phyloP scores from a whole-genome alignment of 257 asterid species.

The Gentiana macrophylla region DNA sequence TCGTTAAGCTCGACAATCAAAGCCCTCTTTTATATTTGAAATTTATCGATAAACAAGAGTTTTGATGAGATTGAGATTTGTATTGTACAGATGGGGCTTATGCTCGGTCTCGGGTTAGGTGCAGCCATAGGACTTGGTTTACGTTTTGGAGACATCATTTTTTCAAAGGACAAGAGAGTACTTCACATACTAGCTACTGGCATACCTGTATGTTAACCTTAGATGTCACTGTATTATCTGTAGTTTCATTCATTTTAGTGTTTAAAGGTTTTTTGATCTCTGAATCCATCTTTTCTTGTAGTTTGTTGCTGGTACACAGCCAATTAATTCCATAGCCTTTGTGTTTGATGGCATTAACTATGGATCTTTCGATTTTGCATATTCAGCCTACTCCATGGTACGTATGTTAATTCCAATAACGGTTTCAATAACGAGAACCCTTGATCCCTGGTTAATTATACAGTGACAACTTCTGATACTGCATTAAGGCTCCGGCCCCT shows the following conservation, averaged over 20 bases:
- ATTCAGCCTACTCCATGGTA: slow-evolving; percentile 93
- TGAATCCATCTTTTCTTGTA: slow-evolving; percentile 10
- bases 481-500: too few species aligned
- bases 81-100: slow-evolving; percentile 67
- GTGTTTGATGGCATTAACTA: slow-evolving; percentile 87
- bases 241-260: not conserved
- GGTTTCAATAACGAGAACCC: too few species aligned
- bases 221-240: not conserved
- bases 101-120: slow-evolving; percentile 72
- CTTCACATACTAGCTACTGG: slow-evolving; percentile 49
- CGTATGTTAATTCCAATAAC: not conserved
- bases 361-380: slow-evolving; percentile 88
- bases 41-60: not conserved
- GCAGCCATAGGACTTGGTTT: slow-evolving; percentile 62
- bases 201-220: slow-evolving; percentile 49
- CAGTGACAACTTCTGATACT: too few species aligned
- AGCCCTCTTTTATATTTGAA: not conserved
- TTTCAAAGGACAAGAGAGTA: slow-evolving; percentile 61
- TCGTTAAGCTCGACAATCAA: not conserved
- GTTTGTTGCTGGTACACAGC: slow-evolving; percentile 94
- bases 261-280: not conserved
- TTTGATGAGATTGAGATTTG: not conserved
- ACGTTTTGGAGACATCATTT: slow-evolving; percentile 71
- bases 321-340: slow-evolving; percentile 77
- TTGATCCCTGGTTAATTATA: too few species aligned